Base-by-base conservation (phyloP, 2,329 filamentous ascomycete genomes). In the Trichoderma atroviride region DNA sequence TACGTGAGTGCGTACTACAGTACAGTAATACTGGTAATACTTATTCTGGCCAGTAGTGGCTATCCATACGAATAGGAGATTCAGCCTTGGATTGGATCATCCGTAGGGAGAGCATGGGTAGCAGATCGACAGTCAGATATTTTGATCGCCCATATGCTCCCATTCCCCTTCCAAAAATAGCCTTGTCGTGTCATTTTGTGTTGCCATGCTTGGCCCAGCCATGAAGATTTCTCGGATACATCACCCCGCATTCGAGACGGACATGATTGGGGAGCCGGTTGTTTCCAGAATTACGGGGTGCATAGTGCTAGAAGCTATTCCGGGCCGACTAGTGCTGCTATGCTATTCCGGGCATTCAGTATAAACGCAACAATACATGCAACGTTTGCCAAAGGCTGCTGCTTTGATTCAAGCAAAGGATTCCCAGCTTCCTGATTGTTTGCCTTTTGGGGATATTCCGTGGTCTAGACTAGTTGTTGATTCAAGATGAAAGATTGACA, bases 81-180 rank as follows among this genome's bases (percentile, higher is more conserved):
- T 10, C 13, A 22, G 33, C 9, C 61, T 37, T 55, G 19, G n/a
- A 13, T 33, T n/a, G 27, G 22, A 35, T 2, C 29, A 27, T 37
- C 22, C 16, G 27, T 56, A 55, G 31, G 52, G 55, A 16, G 50
- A 64, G 19, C 29, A 19, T 6, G 40, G 29, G 33, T 29, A 27
- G 40, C 40, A 43, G 62, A 65, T 65, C 62, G 33, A 65, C 50
- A 31, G 29, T 35, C 62, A 52, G 62, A 56, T 65, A 65, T 56
- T 65, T 37, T 52, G 52, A 55, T 56, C 52, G 35, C 2, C 59
- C 52, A 55, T 24, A 14, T 24, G 24, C 5, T 27, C 24, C 11
- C 13, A 27, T 29, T 24, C 16, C 10, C 10, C 19, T 27, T 3
- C 33, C 56, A n/a, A 16, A 43, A 33, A 52, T 19, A 62, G 29